Conservation (phyloP, 2,329 filamentous ascomycete species). For the Clarireedia paspali region DNA sequence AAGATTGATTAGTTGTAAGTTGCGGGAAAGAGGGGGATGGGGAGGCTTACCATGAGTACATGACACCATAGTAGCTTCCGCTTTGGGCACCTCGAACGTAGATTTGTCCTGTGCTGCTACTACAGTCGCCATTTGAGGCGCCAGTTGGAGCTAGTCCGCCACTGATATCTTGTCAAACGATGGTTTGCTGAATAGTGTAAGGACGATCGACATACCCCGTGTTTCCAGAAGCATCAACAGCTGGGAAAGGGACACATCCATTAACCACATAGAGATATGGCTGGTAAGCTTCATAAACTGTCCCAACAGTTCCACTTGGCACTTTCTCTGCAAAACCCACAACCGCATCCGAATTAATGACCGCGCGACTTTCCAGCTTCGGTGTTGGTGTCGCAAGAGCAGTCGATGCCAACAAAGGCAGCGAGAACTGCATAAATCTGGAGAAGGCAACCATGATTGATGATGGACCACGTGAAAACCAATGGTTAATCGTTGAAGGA, state of each 20-base stretch:
- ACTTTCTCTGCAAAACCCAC: slow-evolving; percentile 47
- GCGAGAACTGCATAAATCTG: slow-evolving; percentile 12
- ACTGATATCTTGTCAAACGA: slow-evolving; percentile 13
- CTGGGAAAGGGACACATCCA: slow-evolving; percentile 57
- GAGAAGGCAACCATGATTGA: slow-evolving; percentile 17
- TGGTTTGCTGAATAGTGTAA: neutral
- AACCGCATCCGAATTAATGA: slow-evolving; percentile 38
- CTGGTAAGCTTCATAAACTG: slow-evolving; percentile 47
- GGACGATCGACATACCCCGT: slow-evolving; percentile 37
- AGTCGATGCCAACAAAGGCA: slow-evolving; percentile 11
- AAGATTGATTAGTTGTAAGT: slow-evolving; percentile 13
- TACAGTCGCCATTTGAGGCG: slow-evolving; percentile 32
- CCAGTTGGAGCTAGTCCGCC: slow-evolving; percentile 31
- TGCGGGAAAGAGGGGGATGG: slow-evolving; percentile 25
- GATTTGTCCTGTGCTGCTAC: slow-evolving; percentile 40
- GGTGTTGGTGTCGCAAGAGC: slow-evolving; percentile 12
- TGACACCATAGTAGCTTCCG: slow-evolving; percentile 37
- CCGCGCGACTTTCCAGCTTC: slow-evolving; percentile 30
- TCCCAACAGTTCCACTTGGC: slow-evolving; percentile 38
- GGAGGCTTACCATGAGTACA: slow-evolving; percentile 40
- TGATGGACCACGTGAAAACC: neutral
- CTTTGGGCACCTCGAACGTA: slow-evolving; percentile 39
- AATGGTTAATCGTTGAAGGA: neutral
- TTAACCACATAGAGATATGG: slow-evolving; percentile 46
- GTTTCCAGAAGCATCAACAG: slow-evolving; percentile 49